Evolutionary conservation across 306 rosid genomes (phyloP), one percentile per base, ranked within the genome.

Genomic region (Lathyrus oleraceus): DNA sequence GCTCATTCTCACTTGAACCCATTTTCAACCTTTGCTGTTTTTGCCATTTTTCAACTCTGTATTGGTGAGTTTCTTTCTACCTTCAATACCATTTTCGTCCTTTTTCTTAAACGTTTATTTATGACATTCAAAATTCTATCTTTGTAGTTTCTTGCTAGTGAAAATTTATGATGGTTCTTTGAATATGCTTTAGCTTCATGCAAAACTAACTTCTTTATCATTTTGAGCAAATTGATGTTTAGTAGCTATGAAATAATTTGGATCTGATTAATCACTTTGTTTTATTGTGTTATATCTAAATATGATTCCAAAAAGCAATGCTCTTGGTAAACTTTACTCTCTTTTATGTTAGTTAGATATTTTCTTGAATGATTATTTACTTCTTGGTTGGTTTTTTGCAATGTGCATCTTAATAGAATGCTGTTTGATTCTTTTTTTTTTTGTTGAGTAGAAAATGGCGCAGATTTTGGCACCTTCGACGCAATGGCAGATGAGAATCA

Each of bases 401-500:
- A 36, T 65, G 47, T 70, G 71, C 61, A 52, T 69, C 39, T 70
- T 65, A n/a, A n/a, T 45, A n/a, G 52, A 45, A n/a, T 45, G 52
- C 19, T 15, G 16, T 47, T 47, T 16, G 56, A 19, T 47, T 44
- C n/a, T 1, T 47, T 47, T 2, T 12, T 4, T 45, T 47, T 19
- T 51, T 9, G 57, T 51, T 51, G 69, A 76, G 77, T 82, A 80
- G 82, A 81, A 83, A 69, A 95, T 95, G 99, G 99, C 97, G 30
- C 97, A 95, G 80, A 95, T 95, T 87, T 85, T 91, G 89, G 96
- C 99, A 39, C 99, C 97, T 25, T 77, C 92, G 7, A 82, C 91
- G 5, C 99, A 91, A 84, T 88, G 94, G 95, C 89, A 83, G 80
- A 84, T 79, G 87, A 75, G 89, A 65, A 61, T 88, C 70, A 61